Evolutionary conservation across 2,329 filamentous ascomycete species (phyloP).

Genomic region (Colletotrichum salicis): DNA sequence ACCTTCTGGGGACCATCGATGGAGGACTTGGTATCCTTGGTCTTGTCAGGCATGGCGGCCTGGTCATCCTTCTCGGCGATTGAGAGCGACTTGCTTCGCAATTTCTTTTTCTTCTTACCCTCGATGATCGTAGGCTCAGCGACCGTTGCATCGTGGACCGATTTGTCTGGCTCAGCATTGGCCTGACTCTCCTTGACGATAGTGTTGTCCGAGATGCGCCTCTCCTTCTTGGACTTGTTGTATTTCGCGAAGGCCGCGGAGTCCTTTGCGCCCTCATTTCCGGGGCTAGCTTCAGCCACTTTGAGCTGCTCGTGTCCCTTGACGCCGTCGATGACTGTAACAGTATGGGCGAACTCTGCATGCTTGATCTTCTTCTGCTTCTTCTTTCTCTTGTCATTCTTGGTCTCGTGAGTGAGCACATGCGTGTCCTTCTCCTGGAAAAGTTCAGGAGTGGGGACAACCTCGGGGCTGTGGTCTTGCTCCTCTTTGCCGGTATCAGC

Average conservation of each 20-base stretch:
- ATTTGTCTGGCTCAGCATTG: neutral
- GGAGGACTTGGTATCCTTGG: neutral
- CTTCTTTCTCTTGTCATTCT: neutral
- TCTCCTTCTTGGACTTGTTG: neutral
- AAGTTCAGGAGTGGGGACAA: neutral
- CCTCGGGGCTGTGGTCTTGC: neutral
- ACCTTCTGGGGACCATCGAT: neutral
- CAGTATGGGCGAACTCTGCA: neutral
- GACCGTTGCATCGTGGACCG: neutral
- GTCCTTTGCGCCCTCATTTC: no score
- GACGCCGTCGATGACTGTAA: neutral
- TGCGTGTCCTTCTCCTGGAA: neutral
- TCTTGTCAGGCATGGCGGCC: neutral
- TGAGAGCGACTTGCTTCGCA: neutral
- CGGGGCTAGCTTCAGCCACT: neutral
- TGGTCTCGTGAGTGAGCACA: neutral
- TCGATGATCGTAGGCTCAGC: neutral
- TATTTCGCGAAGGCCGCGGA: neutral
- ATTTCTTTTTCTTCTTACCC: neutral
- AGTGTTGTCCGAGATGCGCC: neutral
- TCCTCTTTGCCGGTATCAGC: neutral
- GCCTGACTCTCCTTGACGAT: neutral
- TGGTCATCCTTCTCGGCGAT: neutral
- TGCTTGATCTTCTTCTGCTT: neutral
- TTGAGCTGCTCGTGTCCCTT: neutral